Conservation (phyloP, 1,284 basidiomycete genomes). For the Golubevia sp. region DNA sequence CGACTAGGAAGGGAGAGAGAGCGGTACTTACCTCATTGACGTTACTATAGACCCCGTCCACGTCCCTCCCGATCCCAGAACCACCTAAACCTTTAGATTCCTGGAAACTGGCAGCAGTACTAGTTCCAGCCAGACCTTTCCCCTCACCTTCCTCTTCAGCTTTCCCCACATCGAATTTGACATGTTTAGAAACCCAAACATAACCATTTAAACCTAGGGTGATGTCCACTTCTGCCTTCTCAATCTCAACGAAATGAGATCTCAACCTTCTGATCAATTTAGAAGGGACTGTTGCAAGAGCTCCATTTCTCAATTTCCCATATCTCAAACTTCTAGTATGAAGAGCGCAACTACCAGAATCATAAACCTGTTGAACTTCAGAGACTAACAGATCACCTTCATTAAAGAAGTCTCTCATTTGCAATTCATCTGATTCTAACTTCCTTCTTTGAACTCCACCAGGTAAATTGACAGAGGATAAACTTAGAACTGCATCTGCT, state of each 20-base stretch:
- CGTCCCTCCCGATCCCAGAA: too few relatives aligned
- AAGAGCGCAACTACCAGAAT: slow-evolving; percentile 43
- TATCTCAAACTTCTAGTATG: slow-evolving; percentile 55
- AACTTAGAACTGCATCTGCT: slow-evolving; percentile 40
- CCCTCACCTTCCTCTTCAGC: slow-evolving; percentile 13
- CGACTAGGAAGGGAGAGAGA: too few relatives aligned
- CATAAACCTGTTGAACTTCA: slow-evolving; percentile 52
- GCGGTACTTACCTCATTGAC: slow-evolving; percentile 31
- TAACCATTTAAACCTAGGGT: slow-evolving; percentile 55
- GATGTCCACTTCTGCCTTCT: slow-evolving; percentile 23
- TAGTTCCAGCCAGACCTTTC: neutral
- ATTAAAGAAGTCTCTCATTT: slow-evolving; percentile 59
- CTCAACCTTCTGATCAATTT: slow-evolving; percentile 47
- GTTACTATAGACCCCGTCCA: slow-evolving; percentile 52
- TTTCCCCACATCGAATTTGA: slow-evolving; percentile 24
- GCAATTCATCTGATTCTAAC: slow-evolving; percentile 57
- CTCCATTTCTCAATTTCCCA: slow-evolving; percentile 57
- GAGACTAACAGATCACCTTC: slow-evolving; percentile 57
- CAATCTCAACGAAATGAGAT: slow-evolving; percentile 46
- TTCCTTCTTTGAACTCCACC: slow-evolving; percentile 56
- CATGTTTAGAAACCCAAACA: slow-evolving; percentile 38
- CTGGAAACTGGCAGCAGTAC: too few relatives aligned
- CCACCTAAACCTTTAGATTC: too few relatives aligned
- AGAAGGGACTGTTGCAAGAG: slow-evolving; percentile 27
- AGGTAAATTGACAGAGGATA: slow-evolving; percentile 54